A percentile compares a stretch with the other conserved stretches of the same genome.
Conservation (phyloP, 176 grass and related monocot genomes). For the Oryza brachyantha region DNA sequence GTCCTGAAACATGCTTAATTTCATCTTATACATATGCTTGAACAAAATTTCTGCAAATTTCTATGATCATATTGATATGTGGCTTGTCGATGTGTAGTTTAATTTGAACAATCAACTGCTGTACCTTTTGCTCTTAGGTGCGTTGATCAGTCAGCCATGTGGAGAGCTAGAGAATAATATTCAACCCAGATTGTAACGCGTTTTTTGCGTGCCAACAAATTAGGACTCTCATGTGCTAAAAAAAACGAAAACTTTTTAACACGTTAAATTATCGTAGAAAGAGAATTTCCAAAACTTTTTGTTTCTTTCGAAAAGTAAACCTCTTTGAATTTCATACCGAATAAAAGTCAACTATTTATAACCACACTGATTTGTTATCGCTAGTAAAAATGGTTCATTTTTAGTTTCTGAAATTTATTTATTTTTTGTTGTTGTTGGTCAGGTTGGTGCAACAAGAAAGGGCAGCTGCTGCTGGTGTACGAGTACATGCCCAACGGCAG, state of each 20-base stretch:
- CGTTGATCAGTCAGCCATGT: constrained; percentile 10
- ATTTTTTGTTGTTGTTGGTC: too few species aligned
- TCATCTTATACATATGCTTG: not conserved
- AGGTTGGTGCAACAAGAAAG: constrained; percentile 30
- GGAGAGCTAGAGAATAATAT: not conserved
- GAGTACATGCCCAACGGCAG: constrained; percentile 83
- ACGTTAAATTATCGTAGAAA: not conserved
- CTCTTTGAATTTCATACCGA: constrained; percentile 10
- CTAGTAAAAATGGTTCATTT: not conserved
- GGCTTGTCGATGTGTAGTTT: not conserved
- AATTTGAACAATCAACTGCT: not conserved
- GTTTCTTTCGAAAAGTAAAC: not conserved
- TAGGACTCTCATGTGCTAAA: not conserved
- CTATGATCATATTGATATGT: not conserved
- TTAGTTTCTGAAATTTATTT: too few species aligned
- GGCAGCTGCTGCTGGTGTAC: constrained; percentile 71
- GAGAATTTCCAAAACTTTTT: not conserved
- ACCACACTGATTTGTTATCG: too few species aligned
- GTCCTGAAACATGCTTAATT: not conserved
- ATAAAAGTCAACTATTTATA: not conserved
- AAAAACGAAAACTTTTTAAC: not conserved
- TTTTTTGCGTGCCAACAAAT: not conserved
- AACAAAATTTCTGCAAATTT: not conserved
- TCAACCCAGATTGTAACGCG: constrained; percentile 3
- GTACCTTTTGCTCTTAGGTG: not conserved